Base-by-base conservation (phyloP, 2,329 filamentous ascomycete species). In the Stemphylium lycopersici region DNA sequence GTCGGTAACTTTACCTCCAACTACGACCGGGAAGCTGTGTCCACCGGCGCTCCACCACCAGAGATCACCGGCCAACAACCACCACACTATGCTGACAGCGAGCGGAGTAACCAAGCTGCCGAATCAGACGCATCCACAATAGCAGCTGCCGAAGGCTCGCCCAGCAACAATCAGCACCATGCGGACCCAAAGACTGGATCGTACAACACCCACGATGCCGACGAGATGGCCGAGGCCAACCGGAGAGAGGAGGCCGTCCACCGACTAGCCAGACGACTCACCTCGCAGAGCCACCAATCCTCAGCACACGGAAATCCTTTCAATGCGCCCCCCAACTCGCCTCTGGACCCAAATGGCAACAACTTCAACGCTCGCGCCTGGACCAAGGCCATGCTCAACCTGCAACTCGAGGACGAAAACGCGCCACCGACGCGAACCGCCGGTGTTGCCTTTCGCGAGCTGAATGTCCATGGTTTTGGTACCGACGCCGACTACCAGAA, bases 401-500 rank as follows among this genome's bases (percentile, higher is more conserved):
- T 81, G 39, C 74, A 77, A 39, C 71, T 74, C 2, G 64, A 71
- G 32, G 79, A 81, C 51, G 67, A 73, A 6, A 71, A 77, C 33
- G 76, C 73, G 36, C 71, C 67, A 6, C 78, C 78, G 4, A 61
- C 68, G 6, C 72, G 80, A 8, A 80, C 79, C 8, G 77, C 79
- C 20, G 80, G 80, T 60, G 63, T 82, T 29, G 73, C 77, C 12
- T 82, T 80, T 68, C 69, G 68, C 36, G 73, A 77, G 41, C 67
- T 82, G 31, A 81, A 77, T 45, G 80, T 78, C n/a, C 76, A 80
- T 52, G 80, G 80, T 24, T 81, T 76, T 55, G 80, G 80, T 41
- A 70, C 75, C 44, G 77, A 76, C 20, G 80, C 79, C 3, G 79
- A 82, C 62, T 81, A 80, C 64, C 80, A 82, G 61, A 81, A 81